Evolutionary conservation across 257 asterid genomes (phyloP), one percentile per base, ranked within the genome.

Genomic region (Solanum medicagineum): DNA sequence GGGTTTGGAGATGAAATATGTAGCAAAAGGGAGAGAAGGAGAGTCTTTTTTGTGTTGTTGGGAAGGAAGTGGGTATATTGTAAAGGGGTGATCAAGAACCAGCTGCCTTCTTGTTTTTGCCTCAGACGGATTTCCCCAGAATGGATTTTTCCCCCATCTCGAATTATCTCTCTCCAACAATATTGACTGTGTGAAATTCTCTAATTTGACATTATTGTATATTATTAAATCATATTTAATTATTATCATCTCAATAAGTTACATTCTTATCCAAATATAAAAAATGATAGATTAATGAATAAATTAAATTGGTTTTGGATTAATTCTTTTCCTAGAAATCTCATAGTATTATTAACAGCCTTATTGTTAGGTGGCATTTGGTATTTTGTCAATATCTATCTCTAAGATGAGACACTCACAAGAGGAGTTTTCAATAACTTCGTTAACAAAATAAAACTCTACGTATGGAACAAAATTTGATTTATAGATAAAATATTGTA

Each of bases 51-150:
- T 20, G 15, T 10, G 16, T 32, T 68, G 47, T 56, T 19, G 79
- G 66, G 20, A 63, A 63, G 6, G 71, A 63, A 63, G 71, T 63
- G 71, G 56, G 55, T 51, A 12, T 13, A 12, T 69, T 59, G 84
- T 12, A 80, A 65, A 47, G 87, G 81, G 89, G 86, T 90, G 89
- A 90, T 91, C 89, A 85, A 88, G 89, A 88, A 86, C 83, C 88
- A 91, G 90, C 92, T 87, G 89, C 91, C 84, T 15, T 85, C 57
- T 47, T 45, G 63, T 57, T 22, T 88, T 56, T 86, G 81, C 82
- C 65, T 73, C 4, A 49, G 89, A 89, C 92, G 93, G 93, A 85
- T 86, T 87, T 84, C 84, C 88, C 89, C 85, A 90, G 77, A 90
- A 85, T 62, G 85, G 81, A 88, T 51, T 36, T 26, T 20, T 0